Evolutionary conservation across 495 filamentous ascomycete genomes (phyloP).

Genomic region (Aspergillus wentii): DNA sequence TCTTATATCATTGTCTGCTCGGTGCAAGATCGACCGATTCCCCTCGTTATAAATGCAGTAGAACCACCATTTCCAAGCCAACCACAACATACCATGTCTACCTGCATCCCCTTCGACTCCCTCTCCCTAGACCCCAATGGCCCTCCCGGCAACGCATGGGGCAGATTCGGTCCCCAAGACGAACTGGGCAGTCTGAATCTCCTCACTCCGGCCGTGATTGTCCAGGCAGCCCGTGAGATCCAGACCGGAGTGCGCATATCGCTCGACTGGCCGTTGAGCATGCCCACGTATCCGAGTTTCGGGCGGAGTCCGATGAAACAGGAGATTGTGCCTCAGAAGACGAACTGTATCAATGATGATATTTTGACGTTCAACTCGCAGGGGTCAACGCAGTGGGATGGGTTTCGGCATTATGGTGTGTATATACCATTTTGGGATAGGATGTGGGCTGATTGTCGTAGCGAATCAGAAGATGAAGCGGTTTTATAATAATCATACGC

Average conservation of each 20-base stretch:
- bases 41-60: no score
- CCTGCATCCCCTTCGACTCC: constrained; percentile 36
- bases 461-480: constrained; percentile 47
- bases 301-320: constrained; percentile 24
- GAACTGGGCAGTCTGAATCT: constrained; percentile 48
- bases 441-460: constrained; percentile 1
- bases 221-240: constrained; percentile 45
- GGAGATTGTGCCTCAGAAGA: constrained; percentile 30
- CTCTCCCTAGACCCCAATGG: constrained; percentile 40
- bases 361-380: constrained; percentile 59
- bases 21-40: no score
- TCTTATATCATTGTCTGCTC: no score
- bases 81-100: no score
- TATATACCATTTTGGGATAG: no score
- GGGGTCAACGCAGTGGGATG: constrained; percentile 52
- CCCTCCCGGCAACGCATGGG: constrained; percentile 48
- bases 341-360: constrained; percentile 53
- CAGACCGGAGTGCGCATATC: constrained; percentile 41
- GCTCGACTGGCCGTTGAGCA: constrained; percentile 34
- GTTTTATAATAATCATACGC: constrained; percentile 60
- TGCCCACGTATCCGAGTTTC: constrained; percentile 22
- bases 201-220: constrained; percentile 41
- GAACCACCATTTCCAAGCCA: no score
- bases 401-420: constrained; percentile 47
- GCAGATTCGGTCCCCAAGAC: constrained; percentile 39